These are phyloP conservation scores for Tricholoma flavovirens DNA, from an alignment of 768 basidiomycete genomes.

Conservation along the genomic window DNA sequence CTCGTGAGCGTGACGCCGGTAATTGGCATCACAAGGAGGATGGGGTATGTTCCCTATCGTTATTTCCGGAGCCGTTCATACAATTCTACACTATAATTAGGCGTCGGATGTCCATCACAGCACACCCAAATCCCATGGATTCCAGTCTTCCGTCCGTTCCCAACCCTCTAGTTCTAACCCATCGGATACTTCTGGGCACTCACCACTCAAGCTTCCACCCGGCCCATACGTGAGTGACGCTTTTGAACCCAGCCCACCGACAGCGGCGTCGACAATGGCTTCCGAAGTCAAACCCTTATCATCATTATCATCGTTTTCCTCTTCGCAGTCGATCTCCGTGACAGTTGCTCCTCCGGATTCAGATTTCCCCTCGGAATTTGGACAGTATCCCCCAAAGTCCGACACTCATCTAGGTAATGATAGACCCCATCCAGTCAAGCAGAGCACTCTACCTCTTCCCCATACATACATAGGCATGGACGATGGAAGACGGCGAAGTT, in stretches of 20 bases:
- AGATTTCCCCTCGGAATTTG: slow-evolving; percentile 12
- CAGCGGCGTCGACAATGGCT: slow-evolving; percentile 10
- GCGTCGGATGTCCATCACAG: slow-evolving; percentile 8
- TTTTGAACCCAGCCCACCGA: slow-evolving; percentile 23
- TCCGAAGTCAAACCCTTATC: slow-evolving; percentile 6
- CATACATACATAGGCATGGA: slow-evolving; percentile 14
- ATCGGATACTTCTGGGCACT: slow-evolving; percentile 12
- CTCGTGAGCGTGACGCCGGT: slow-evolving; percentile 35
- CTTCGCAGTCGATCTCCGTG: slow-evolving; percentile 34
- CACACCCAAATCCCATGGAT: background rate
- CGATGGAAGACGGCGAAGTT: slow-evolving; percentile 34
- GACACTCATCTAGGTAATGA: slow-evolving; percentile 10
- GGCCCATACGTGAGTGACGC: slow-evolving; percentile 33
- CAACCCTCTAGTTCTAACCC: slow-evolving; percentile 20
- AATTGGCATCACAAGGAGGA: slow-evolving; percentile 34
- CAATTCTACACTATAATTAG: slow-evolving; percentile 7
- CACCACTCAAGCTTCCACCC: slow-evolving; percentile 24
- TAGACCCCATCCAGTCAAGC: slow-evolving; percentile 25
- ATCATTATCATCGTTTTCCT: slow-evolving; percentile 18
- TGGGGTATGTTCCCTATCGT: slow-evolving; percentile 31
- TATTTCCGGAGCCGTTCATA: background rate
- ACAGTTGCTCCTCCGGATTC: slow-evolving; percentile 31
- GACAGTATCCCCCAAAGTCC: slow-evolving; percentile 14
- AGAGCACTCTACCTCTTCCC: slow-evolving; percentile 37
- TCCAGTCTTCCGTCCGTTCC: slow-evolving; percentile 5